phyloP scores from a whole-genome alignment of 805 yeast genomes.

The Ogataea saltuana region DNA sequence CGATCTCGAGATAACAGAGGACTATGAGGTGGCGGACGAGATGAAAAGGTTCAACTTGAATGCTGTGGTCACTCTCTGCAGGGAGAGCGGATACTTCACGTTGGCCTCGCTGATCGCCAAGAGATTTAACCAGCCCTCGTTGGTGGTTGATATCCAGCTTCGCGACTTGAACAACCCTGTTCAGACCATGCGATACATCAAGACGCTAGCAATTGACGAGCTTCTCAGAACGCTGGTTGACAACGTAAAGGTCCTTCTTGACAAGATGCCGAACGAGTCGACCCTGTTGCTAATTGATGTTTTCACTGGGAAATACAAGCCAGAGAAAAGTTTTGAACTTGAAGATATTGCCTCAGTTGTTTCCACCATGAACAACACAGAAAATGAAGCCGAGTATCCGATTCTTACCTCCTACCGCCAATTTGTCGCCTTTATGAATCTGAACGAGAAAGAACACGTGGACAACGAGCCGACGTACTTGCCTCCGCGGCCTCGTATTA shows the following conservation, averaged over 20 bases:
- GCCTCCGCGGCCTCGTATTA: conserved; percentile 87
- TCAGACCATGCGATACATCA: conserved; percentile 63
- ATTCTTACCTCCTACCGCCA: conserved; percentile 58
- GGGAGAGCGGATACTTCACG: conserved; percentile 65
- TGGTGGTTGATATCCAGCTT: conserved; percentile 74
- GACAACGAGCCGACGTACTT: conserved; percentile 66
- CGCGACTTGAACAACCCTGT: conserved; percentile 62
- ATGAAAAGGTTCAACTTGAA: conserved; percentile 62
- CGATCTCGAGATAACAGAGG: conserved; percentile 34
- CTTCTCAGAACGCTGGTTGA: conserved; percentile 61
- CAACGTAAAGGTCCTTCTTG: conserved; percentile 60
- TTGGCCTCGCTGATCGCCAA: conserved; percentile 72
- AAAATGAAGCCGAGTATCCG: conserved; percentile 36
- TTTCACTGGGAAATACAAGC: conserved; percentile 80
- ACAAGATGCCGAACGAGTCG: conserved; percentile 72
- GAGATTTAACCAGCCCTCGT: conserved; percentile 68
- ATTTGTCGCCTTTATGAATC: conserved; percentile 34
- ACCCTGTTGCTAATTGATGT: conserved; percentile 81
- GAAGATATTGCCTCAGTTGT: conserved; percentile 19
- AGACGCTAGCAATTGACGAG: conserved; percentile 72
- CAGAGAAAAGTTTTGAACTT: conserved; percentile 34
- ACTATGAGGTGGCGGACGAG: conserved; percentile 38
- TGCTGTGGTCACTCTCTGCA: conserved; percentile 64
- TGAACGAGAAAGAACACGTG: conserved; percentile 19
- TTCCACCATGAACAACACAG: conserved; percentile 1